Percentiles rank a stretch among this genome's conserved stretches.
Evolutionary conservation across 768 basidiomycete genomes (phyloP).

Genomic region (Mycena chlorophos): DNA sequence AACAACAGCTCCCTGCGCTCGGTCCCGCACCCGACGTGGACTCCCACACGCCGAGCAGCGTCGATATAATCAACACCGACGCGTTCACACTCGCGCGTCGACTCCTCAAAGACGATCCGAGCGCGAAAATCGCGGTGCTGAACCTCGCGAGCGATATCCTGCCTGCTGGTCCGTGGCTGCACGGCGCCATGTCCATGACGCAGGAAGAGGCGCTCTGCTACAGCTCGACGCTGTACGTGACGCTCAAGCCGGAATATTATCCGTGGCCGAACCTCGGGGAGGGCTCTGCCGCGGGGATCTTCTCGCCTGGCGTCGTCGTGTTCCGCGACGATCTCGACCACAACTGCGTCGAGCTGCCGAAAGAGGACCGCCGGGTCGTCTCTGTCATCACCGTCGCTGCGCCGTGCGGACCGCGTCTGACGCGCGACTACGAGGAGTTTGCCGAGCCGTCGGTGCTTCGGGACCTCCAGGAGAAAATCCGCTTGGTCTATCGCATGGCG

Average conservation of each 20-base stretch:
- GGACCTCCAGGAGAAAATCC: conserved; percentile 44
- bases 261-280: conserved; percentile 49
- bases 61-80: conserved; percentile 37
- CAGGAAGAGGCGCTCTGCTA: conserved; percentile 49
- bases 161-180: conserved; percentile 15
- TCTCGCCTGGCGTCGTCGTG: conserved; percentile 46
- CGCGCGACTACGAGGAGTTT: conserved; percentile 26
- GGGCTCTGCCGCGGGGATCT: conserved; percentile 41
- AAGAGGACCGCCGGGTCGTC: conserved; percentile 35
- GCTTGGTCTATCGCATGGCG: conserved; percentile 45
- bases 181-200: background rate
- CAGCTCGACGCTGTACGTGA: conserved; percentile 45
- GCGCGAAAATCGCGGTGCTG: conserved; percentile 36
- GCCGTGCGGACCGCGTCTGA: conserved; percentile 35
- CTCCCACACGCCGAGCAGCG: conserved; percentile 15
- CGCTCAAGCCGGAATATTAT: conserved; percentile 41
- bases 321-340: conserved; percentile 50
- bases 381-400: conserved; percentile 50
- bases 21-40: conserved; percentile 18
- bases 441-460: conserved; percentile 28
- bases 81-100: conserved; percentile 38
- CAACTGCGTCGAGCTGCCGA: conserved; percentile 36
- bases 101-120: conserved; percentile 28
- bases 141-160: conserved; percentile 42
- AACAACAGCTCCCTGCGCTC: conserved; percentile 30